A percentile compares a stretch with the other conserved stretches of the same genome.
Evolutionary conservation across 1,284 basidiomycete species (phyloP).

Genomic region (Peniophora sp.): DNA sequence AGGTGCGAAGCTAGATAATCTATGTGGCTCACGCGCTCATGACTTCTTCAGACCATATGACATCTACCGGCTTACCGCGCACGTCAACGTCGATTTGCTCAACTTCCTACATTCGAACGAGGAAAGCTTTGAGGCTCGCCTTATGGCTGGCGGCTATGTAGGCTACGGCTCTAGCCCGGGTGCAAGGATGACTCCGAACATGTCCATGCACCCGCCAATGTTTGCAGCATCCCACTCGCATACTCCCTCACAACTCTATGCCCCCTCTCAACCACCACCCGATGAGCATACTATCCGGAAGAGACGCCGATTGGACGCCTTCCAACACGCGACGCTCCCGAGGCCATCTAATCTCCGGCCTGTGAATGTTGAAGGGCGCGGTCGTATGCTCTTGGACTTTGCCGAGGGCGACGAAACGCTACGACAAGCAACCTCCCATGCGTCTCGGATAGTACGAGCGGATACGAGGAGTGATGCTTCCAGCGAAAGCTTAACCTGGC

Average conservation of each 20-base stretch:
- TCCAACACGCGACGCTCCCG: background rate
- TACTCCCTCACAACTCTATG: background rate
- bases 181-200: background rate
- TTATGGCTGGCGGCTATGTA: slow-evolving; percentile 1
- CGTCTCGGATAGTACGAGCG: background rate
- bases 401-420: background rate
- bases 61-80: background rate
- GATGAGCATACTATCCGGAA: background rate
- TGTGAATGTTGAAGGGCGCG: background rate
- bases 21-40: background rate
- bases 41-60: background rate
- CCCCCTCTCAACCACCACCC: background rate
- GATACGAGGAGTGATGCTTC: background rate
- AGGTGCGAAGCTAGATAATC: too few species aligned
- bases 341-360: background rate
- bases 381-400: background rate
- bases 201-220: background rate
- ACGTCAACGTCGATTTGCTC: background rate
- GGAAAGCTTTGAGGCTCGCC: slow-evolving; percentile 1
- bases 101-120: background rate
- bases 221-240: background rate
- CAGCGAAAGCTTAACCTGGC: background rate
- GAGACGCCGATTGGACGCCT: background rate
- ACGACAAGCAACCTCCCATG: background rate
- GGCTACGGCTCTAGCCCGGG: background rate